Evolutionary conservation across 805 yeast species (phyloP), one percentile per base, ranked within the genome.

Genomic region (Hanseniaspora jakobsenii): DNA sequence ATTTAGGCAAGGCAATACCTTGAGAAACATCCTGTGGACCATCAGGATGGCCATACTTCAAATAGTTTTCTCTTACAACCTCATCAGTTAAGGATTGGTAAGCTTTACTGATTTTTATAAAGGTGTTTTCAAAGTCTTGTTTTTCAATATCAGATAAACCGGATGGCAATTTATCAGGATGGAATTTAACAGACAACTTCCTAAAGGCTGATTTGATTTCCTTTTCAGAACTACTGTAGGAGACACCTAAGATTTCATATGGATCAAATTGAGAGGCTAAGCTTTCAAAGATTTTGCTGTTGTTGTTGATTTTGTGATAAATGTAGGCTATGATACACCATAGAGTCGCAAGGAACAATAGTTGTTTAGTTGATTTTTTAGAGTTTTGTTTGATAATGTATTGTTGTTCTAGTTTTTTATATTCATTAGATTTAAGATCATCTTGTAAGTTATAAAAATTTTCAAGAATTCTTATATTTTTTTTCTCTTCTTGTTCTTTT

Each of bases 61-160:
- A 66, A 60, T 73, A 86, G 59, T 91, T 91, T 53, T 82, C 83
- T 54, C 76, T 81, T 3, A 83, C 77, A 9, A 69, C 71, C 53
- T 84, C 95, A 62, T 91, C 97, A 12, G 98, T 93, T 51, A 91
- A 72, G 0, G 98, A 84, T 62, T 86, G 82, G 65, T 93, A 86
- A 21, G 99, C 99, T 62, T 83, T 82, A 48, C 83, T 79, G 54
- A 91, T 81, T 52, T 75, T 70, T 30, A 87, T 89, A 61, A 75
- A 91, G 32, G 72, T 72, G 45, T 78, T 76, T 62, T 89, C 96
- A 61, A 81, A 66, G 21, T 65, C 71, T 32, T 63, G 61, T 52
- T 67, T 71, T 51, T 68, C 83, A 31, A 67, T 73, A 22, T 71
- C 76, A 17, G 77, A 64, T 56, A 77, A 61, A 52, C 75, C 60